These are phyloP conservation scores for Fusarium xyrophilum DNA, from an alignment of 2,329 filamentous ascomycete genomes.

Conservation along the genomic window DNA sequence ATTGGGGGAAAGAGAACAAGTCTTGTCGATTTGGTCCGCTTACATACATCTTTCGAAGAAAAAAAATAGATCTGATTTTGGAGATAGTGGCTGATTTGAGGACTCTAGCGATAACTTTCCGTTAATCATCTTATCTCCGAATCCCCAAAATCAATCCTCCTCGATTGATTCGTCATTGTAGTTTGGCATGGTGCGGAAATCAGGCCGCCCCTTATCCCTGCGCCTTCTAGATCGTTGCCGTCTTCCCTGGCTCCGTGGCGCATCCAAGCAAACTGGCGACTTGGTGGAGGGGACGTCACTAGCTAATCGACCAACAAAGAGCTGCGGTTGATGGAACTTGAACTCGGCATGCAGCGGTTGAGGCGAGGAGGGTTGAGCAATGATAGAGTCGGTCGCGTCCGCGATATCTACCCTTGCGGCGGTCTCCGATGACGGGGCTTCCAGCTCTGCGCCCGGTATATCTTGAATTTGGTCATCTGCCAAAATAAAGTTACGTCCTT, in stretches of 20 bases:
- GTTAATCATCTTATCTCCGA: conserved; percentile 4
- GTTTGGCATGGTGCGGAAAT: conserved; percentile 46
- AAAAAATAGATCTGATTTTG: neutral
- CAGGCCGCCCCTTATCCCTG: conserved; percentile 41
- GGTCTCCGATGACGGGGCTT: conserved; percentile 4
- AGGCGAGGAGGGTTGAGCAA: conserved; percentile 27
- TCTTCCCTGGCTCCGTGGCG: conserved; percentile 11
- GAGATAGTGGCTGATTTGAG: neutral
- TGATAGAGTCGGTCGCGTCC: conserved; percentile 15
- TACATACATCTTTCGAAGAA: neutral
- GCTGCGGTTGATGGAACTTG: conserved; percentile 43
- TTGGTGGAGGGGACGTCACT: conserved; percentile 3
- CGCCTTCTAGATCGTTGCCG: conserved; percentile 25
- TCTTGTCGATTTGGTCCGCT: neutral
- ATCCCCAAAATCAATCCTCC: conserved; percentile 18
- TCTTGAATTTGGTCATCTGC: neutral
- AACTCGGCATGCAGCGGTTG: conserved; percentile 30
- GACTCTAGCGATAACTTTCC: neutral
- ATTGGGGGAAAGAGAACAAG: neutral
- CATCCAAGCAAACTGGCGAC: neutral
- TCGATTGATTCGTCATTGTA: conserved; percentile 47
- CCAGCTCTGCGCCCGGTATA: neutral
- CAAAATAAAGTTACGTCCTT: neutral
- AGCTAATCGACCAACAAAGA: conserved; percentile 45
- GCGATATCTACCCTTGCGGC: conserved; percentile 1